Percentiles rank a stretch among this genome's conserved stretches.
Conservation (phyloP, 768 basidiomycete species). For the Cytidiella melzeri region DNA sequence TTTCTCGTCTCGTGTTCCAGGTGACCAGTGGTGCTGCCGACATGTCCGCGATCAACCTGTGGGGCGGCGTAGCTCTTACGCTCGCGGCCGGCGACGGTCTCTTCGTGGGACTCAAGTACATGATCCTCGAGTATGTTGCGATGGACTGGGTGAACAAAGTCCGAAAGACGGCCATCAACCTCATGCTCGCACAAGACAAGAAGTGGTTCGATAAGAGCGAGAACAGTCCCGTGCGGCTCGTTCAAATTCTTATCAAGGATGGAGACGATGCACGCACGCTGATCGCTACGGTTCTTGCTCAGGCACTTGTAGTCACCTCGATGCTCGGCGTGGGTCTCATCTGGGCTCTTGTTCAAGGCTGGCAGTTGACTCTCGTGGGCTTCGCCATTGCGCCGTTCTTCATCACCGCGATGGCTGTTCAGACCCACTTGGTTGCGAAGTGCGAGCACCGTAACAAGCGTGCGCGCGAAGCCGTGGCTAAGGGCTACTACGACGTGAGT, state of each 20-base stretch:
- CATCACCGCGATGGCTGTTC: slow-evolving; percentile 63
- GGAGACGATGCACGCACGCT: slow-evolving; percentile 81
- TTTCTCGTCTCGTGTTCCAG: slow-evolving; percentile 74
- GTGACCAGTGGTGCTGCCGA: slow-evolving; percentile 69
- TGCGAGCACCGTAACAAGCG: slow-evolving; percentile 79
- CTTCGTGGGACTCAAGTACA: slow-evolving; percentile 70
- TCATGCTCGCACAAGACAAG: slow-evolving; percentile 76
- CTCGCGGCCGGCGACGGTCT: slow-evolving; percentile 74
- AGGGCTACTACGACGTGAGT: slow-evolving; percentile 78
- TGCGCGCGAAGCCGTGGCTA: slow-evolving; percentile 80
- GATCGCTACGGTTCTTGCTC: slow-evolving; percentile 65
- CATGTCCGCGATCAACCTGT: slow-evolving; percentile 53
- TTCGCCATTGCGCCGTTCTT: slow-evolving; percentile 85
- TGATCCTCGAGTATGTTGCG: slow-evolving; percentile 69
- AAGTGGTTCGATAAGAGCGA: slow-evolving; percentile 74
- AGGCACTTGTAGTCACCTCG: slow-evolving; percentile 62
- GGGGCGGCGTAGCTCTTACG: slow-evolving; percentile 66
- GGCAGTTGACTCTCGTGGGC: slow-evolving; percentile 91
- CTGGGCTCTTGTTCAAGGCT: slow-evolving; percentile 86
- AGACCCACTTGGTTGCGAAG: slow-evolving; percentile 63
- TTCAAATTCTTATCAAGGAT: slow-evolving; percentile 80
- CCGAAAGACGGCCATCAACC: slow-evolving; percentile 48
- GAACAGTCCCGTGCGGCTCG: slow-evolving; percentile 54
- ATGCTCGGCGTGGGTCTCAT: slow-evolving; percentile 82
- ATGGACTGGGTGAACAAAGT: slow-evolving; percentile 70